A percentile compares a stretch with the other conserved stretches of the same genome.
Conservation (phyloP, 345 rosid species). For the Laguncularia racemosa region DNA sequence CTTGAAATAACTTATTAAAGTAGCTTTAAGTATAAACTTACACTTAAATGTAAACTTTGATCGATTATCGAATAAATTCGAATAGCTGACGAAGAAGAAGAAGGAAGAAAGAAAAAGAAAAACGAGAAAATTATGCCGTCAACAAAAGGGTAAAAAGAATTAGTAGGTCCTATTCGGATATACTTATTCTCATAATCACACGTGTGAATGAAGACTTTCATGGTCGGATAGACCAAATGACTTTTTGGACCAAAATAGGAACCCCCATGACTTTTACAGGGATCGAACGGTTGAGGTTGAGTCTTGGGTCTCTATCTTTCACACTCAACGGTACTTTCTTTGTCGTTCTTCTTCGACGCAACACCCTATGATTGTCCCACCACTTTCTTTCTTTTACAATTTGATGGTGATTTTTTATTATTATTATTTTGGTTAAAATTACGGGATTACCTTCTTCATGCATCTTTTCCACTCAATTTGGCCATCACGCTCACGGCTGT, state of each 20-base stretch:
- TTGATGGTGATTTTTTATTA: conserved; percentile 23
- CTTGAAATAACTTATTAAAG: no score
- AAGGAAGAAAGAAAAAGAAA: no score
- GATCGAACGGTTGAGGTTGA: conserved; percentile 30
- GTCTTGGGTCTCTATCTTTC: background rate
- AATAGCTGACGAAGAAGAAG: no score
- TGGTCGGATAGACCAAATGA: conserved; percentile 24
- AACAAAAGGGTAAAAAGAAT: no score
- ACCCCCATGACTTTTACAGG: background rate
- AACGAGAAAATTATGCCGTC: no score
- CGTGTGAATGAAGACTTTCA: conserved; percentile 24
- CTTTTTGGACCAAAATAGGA: conserved; percentile 4
- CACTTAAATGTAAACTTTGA: no score
- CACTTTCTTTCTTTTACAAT: conserved; percentile 12
- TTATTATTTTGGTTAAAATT: conserved; percentile 17
- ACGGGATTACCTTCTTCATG: conserved; percentile 21
- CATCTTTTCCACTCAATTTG: background rate
- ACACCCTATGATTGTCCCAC: conserved; percentile 32
- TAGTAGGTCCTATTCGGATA: no score
- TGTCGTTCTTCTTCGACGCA: conserved; percentile 14
- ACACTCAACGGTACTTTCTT: no score
- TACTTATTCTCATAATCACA: conserved; percentile 6
- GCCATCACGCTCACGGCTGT: no score
- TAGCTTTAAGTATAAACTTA: no score
- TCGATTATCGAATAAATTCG: no score